These are phyloP conservation scores for Besnoitia besnoiti DNA, from an alignment of 169 alveolate species.

Conservation along the genomic window DNA sequence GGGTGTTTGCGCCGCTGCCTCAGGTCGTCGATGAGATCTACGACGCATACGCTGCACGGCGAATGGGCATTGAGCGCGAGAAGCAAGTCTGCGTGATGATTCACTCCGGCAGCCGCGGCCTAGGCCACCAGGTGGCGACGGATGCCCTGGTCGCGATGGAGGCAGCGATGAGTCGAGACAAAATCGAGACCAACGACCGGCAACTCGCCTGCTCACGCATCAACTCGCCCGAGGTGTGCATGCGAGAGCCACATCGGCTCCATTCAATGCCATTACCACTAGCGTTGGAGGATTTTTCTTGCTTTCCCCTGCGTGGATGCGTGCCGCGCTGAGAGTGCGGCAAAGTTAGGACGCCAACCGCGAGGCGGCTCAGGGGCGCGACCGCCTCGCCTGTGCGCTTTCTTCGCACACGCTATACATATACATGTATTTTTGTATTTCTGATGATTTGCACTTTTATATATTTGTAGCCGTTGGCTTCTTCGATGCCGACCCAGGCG, in stretches of 20 bases:
- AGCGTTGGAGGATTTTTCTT: too few relatives aligned
- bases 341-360: too few relatives aligned
- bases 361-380: too few relatives aligned
- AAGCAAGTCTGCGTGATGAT: slow-evolving; percentile 88
- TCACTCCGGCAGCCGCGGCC: slow-evolving; percentile 90
- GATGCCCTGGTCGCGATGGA: slow-evolving; percentile 90
- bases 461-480: neutral
- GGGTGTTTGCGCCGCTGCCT: too few relatives aligned
- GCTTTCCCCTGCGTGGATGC: too few relatives aligned
- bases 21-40: slow-evolving; percentile 86
- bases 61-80: slow-evolving; percentile 85
- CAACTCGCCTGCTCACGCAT: slow-evolving; percentile 90
- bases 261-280: too few relatives aligned
- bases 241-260: too few relatives aligned
- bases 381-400: too few relatives aligned
- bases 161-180: slow-evolving; percentile 67
- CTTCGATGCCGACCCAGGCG: neutral
- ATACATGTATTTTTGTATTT: neutral
- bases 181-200: slow-evolving; percentile 81
- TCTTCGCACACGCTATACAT: too few relatives aligned
- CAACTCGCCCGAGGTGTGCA: slow-evolving; percentile 67
- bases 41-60: slow-evolving; percentile 85
- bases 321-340: too few relatives aligned
- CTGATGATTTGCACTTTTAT: neutral
- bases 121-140: slow-evolving; percentile 90